Evolutionary conservation across 495 filamentous ascomycete genomes (phyloP).

Genomic region (Talaromyces adpressus): DNA sequence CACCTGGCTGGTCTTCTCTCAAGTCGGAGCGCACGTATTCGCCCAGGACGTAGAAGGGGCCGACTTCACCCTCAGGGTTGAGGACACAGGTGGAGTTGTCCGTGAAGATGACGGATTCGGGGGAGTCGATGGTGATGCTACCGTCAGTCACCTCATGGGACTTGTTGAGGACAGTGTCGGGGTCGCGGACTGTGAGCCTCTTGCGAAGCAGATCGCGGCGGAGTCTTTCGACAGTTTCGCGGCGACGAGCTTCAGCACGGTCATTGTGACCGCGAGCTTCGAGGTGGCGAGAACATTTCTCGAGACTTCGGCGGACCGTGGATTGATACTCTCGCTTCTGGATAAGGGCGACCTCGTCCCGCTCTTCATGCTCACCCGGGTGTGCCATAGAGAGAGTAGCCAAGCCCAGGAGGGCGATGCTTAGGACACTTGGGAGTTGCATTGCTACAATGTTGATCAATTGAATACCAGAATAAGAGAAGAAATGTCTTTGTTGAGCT

Average conservation of each 20-base stretch:
- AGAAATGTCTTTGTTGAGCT: neutral
- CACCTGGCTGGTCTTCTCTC: slow-evolving; percentile 36
- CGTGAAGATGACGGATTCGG: slow-evolving; percentile 16
- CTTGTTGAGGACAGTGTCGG: slow-evolving; percentile 9
- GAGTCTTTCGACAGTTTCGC: neutral
- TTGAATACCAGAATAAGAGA: neutral
- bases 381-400: neutral
- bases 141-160: slow-evolving; percentile 13
- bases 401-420: neutral
- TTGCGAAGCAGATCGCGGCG: neutral
- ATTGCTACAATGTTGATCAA: neutral
- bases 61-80: slow-evolving; percentile 20
- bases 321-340: neutral
- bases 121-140: slow-evolving; percentile 12
- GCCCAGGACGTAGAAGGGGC: slow-evolving; percentile 24
- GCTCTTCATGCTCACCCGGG: neutral
- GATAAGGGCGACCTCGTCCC: neutral
- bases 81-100: slow-evolving; percentile 18
- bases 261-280: slow-evolving; percentile 17
- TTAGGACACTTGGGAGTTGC: neutral
- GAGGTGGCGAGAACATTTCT: slow-evolving; percentile 14
- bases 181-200: neutral
- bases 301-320: slow-evolving; percentile 14
- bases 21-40: slow-evolving; percentile 47
- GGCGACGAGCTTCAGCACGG: slow-evolving; percentile 17